These are phyloP conservation scores for Pleurotus tuber-regium DNA, from an alignment of 768 basidiomycete genomes.

Conservation along the genomic window DNA sequence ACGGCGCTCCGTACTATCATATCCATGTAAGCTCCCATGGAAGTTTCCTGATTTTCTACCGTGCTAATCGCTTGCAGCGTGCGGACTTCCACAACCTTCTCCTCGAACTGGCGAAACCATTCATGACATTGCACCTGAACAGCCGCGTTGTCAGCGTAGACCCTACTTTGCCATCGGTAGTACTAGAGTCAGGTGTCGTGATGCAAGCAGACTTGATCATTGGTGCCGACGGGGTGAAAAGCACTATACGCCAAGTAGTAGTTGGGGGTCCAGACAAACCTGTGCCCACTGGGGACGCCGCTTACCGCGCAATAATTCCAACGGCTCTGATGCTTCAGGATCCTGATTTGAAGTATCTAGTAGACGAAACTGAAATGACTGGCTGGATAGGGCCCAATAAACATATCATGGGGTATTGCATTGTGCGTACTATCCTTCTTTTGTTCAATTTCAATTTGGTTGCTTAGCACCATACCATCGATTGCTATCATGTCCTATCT, in stretches of 20 bases:
- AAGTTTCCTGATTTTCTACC: not conserved
- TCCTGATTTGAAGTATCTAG: constrained; percentile 46
- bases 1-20: constrained; percentile 32
- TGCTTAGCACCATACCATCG: not conserved
- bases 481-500: not conserved
- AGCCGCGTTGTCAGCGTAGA: constrained; percentile 31
- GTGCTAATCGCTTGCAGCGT: constrained; percentile 30
- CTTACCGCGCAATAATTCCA: constrained; percentile 55
- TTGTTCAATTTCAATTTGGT: not conserved
- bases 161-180: constrained; percentile 26
- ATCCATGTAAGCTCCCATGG: constrained; percentile 26
- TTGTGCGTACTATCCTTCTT: constrained; percentile 24
- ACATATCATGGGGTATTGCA: constrained; percentile 35
- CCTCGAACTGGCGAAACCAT: constrained; percentile 31
- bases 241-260: constrained; percentile 38
- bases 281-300: constrained; percentile 59
- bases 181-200: constrained; percentile 40
- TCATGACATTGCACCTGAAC: constrained; percentile 32
- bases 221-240: constrained; percentile 16
- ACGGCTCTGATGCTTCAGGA: constrained; percentile 44
- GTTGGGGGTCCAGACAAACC: constrained; percentile 46
- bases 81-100: constrained; percentile 46
- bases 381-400: constrained; percentile 57
- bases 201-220: constrained; percentile 26
- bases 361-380: constrained; percentile 50